These are phyloP conservation scores for Neonectria magnoliae DNA, from an alignment of 2,329 filamentous ascomycete species.

Conservation along the genomic window DNA sequence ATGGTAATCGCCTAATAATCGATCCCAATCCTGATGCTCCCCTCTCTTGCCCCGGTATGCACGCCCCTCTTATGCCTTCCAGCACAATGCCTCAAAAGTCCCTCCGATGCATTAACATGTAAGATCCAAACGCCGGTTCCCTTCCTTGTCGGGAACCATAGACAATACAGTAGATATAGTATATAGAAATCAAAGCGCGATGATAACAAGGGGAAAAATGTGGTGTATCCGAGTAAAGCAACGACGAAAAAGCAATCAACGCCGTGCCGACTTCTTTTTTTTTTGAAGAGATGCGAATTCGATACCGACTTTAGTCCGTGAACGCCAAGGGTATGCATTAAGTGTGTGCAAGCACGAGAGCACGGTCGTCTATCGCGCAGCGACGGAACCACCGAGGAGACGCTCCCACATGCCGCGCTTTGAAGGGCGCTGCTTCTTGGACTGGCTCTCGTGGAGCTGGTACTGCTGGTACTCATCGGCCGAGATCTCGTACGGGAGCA, in stretches of 20 bases:
- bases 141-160: conserved; percentile 10
- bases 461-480: conserved; percentile 58
- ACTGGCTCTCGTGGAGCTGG: conserved; percentile 57
- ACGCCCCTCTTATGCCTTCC: conserved; percentile 4
- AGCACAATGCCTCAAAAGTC: conserved; percentile 4
- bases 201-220: conserved; percentile 27
- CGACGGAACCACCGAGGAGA: conserved; percentile 59
- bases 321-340: conserved; percentile 37
- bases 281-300: conserved; percentile 32
- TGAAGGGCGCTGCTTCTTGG: conserved; percentile 59
- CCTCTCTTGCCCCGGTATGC: conserved; percentile 6
- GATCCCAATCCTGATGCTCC: conserved; percentile 14
- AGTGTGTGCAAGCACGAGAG: conserved; percentile 18
- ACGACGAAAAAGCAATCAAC: conserved; percentile 28
- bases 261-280: conserved; percentile 38
- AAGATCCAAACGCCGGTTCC: conserved; percentile 28
- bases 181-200: conserved; percentile 15
- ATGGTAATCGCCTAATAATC: background rate
- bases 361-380: conserved; percentile 48
- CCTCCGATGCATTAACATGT: conserved; percentile 27
- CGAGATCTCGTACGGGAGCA: conserved; percentile 67
- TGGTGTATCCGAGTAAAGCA: conserved; percentile 36
- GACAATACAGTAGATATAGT: conserved; percentile 7
- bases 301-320: conserved; percentile 37
- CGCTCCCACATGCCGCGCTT: conserved; percentile 63